Evolutionary conservation across 1,284 basidiomycete genomes (phyloP).

Genomic region (Ustilago nuda): DNA sequence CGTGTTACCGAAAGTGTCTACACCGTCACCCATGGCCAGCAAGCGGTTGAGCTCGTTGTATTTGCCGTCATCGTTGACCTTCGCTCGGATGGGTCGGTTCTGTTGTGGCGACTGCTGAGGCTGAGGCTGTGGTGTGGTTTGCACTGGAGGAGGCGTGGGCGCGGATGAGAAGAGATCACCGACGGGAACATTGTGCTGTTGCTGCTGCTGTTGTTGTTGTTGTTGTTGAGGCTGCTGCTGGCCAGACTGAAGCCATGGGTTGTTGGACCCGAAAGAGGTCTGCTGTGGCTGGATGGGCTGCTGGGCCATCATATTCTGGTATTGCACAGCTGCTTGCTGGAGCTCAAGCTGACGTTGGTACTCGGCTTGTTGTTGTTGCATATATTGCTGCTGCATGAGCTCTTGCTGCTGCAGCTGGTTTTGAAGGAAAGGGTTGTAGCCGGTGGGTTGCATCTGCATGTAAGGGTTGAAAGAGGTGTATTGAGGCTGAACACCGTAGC

Average conservation of each 20-base stretch:
- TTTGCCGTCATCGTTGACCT: constrained; percentile 49
- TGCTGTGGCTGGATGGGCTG: constrained; percentile 72
- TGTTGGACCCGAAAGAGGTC: constrained; percentile 85
- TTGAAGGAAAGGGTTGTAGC: constrained; percentile 65
- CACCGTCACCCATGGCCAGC: constrained; percentile 65
- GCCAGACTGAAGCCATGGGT: constrained; percentile 75
- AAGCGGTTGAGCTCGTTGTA: constrained; percentile 65
- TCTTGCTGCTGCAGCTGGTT: constrained; percentile 77
- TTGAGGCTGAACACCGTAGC: constrained; percentile 72
- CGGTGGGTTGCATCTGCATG: constrained; percentile 71
- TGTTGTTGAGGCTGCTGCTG: constrained; percentile 49
- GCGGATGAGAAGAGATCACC: constrained; percentile 58
- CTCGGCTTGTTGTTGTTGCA: constrained; percentile 64
- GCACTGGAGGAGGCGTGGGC: constrained; percentile 39
- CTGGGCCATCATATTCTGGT: constrained; percentile 70
- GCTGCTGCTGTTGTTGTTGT: constrained; percentile 36
- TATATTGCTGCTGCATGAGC: constrained; percentile 74
- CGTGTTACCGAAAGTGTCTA: constrained; percentile 68
- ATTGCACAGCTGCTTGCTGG: constrained; percentile 70
- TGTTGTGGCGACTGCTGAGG: constrained; percentile 28
- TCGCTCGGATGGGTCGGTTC: constrained; percentile 37
- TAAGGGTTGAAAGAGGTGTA: constrained; percentile 73
- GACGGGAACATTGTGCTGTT: constrained; percentile 57
- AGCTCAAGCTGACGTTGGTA: constrained; percentile 69
- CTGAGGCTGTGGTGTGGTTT: constrained; percentile 20